Base-by-base conservation (phyloP, 441 rosid species). In the Pelargonium australe region DNA sequence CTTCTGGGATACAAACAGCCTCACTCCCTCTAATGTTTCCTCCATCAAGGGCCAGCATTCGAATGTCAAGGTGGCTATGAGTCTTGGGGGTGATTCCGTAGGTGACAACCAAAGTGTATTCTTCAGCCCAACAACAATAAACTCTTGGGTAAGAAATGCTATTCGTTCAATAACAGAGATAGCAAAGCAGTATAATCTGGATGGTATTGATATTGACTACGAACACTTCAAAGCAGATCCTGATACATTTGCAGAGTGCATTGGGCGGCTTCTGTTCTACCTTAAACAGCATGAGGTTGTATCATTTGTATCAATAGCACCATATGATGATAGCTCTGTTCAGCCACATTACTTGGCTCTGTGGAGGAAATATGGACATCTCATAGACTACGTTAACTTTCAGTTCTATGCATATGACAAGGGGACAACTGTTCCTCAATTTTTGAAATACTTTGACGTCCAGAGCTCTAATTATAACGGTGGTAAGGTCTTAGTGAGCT, bases 51-150 rank as follows among this genome's bases (percentile, higher is more conserved):
- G 76, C 23, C 13, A 10, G 17, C 78, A 79, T 74, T 63, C 76
- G 4, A 87, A 78, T 28, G 80, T 85, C 69, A 85, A 79, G 82
- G 84, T 85, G 20, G 88, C 82, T 16, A 70, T 85, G 84, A 82
- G 87, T 72, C 85, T 87, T 17, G 88, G 87, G 0, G 88, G 92
- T 1, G 88, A 81, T 73, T 73, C 85, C 31, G 41, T 81, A 25
- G 70, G 20, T 17, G 25, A 66, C 12, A 6, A 37, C 19, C 49
- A 67, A 40, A 0, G 1, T 1, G 81, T 80, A 1, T 64, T 1
- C 73, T 84, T 87, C 77, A 61, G 41, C 5, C 86, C 87, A 1
- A 67, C 23, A 69, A 76, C 89, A 13, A 73, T 80, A 74, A 70
- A 68, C 65, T 80, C 85, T 23, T 84, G 92, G 89, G 85, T 84